phyloP scores from a whole-genome alignment of 75 land plant genomes.

The Selaginella tamariscina region DNA sequence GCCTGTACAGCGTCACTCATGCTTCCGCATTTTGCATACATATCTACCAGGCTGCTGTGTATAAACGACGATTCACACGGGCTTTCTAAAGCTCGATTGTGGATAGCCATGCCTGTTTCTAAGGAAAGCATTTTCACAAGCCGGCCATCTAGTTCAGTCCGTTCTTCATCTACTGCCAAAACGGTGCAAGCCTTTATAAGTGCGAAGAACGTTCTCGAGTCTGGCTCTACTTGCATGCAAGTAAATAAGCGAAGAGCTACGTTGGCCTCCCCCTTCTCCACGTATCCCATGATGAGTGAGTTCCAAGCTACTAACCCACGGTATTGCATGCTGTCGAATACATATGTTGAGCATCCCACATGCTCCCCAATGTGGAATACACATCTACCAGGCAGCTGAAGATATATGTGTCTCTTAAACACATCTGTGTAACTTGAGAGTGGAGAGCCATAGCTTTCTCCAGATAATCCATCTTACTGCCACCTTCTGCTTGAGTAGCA shows the following conservation, averaged over 20 bases:
- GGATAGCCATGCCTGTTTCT: background rate
- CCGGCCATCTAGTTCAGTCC: background rate
- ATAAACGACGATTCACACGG: background rate
- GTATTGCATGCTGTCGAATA: background rate
- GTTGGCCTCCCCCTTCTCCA: background rate
- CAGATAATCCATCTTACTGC: background rate
- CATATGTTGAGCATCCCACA: background rate
- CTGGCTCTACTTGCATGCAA: background rate
- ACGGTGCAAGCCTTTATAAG: background rate
- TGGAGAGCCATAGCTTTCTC: background rate
- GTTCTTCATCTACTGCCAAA: background rate
- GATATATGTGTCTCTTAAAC: background rate
- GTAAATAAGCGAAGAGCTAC: background rate
- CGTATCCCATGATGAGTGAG: background rate
- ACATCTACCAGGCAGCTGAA: background rate
- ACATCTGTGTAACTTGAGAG: background rate
- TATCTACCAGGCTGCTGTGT: background rate
- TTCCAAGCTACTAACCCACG: background rate
- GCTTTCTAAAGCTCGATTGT: background rate
- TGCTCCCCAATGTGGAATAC: background rate
- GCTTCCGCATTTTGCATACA: conserved; percentile 5
- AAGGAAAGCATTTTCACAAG: background rate
- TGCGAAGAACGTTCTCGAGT: background rate
- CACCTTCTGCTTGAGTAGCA: background rate
- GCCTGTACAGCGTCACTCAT: background rate